Evolutionary conservation across 1,284 basidiomycete species (phyloP), one percentile per base, ranked within the genome.

Genomic region (Mycena sp.): DNA sequence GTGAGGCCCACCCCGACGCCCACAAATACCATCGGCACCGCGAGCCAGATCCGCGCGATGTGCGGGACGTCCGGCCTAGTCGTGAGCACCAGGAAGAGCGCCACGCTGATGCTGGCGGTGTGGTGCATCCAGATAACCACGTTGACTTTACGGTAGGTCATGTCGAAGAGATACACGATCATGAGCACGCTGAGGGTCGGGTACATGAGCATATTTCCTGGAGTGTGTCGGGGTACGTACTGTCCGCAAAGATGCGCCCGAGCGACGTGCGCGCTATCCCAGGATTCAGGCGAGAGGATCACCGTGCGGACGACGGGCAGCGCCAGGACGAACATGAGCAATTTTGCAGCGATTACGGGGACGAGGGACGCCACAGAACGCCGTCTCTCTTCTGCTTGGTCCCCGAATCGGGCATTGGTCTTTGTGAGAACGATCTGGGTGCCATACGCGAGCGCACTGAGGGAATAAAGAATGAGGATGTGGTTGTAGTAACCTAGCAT

Each of bases 291-390:
- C 7, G 14, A 37, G 16, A 48, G 17, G 9, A 53, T 32, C 28
- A 49, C 35, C 5, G 51, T 44, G 29, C 37, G 11, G 44, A 45
- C 43, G 28, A 41, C 37, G 35, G 51, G 58, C 11, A 61, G 46
- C 11, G 50, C 41, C n/a, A 61, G 58, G 43, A 25, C 35, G 29
- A 53, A 49, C 19, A 61, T 41, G 1, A 48, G 26, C 3, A 44
- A 30, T 38, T 48, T 52, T 6, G 28, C 59, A 11, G 29, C 4
- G 26, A 61, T 38, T 30, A 54, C 30, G 6, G 59, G 17, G 16
- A 61, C 25, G 4, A 61, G 41, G 43, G 59, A 61, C 6, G 45
- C 51, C 14, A 61, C n/a, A 5, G 59, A 61, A n/a, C 59, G 59
- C 3, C 51, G 59, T 10, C 52, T 23, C 38, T 54, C 59, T 37